Conservation (phyloP, 2,329 filamentous ascomycete genomes). For the Ampelomyces quisqualis region DNA sequence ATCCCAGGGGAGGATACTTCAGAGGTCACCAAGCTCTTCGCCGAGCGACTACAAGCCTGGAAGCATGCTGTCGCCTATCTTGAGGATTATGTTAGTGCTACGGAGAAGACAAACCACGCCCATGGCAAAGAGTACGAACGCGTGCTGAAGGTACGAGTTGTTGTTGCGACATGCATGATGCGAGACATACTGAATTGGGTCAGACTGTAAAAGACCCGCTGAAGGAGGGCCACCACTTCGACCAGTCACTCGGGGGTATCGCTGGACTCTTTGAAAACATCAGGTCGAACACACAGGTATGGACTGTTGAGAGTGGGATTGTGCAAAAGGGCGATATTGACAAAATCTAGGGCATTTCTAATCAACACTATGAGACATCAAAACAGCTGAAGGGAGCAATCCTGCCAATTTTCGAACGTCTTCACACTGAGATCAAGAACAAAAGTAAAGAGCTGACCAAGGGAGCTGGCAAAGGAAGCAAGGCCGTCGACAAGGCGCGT, state of each 20-base stretch:
- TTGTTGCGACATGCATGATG: too few relatives aligned
- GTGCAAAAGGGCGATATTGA: background rate
- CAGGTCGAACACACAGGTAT: background rate
- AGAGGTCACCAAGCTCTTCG: conserved; percentile 63
- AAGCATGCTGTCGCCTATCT: conserved; percentile 91
- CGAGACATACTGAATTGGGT: conserved; percentile 9
- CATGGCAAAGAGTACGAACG: conserved; percentile 96
- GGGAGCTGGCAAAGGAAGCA: conserved; percentile 80
- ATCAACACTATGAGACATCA: conserved; percentile 86
- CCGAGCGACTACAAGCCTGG: conserved; percentile 89
- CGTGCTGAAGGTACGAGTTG: conserved; percentile 81
- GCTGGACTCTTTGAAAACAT: conserved; percentile 43
- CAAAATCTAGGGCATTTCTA: conserved; percentile 68
- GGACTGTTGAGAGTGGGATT: background rate
- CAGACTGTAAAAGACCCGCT: conserved; percentile 83
- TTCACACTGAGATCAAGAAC: conserved; percentile 95
- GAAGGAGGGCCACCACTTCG: conserved; percentile 89
- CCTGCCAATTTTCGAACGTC: conserved; percentile 81
- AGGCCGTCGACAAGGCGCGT: conserved; percentile 88
- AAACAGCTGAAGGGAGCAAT: conserved; percentile 85
- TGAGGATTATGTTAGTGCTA: conserved; percentile 82
- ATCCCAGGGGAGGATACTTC: conserved; percentile 53
- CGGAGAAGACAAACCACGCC: conserved; percentile 80
- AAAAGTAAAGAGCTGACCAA: conserved; percentile 86
- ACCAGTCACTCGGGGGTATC: conserved; percentile 82